A percentile compares a stretch with the other conserved stretches of the same genome.
Evolutionary conservation across 148 eudicot genomes (phyloP).

Genomic region (Rhododendron vialii): DNA sequence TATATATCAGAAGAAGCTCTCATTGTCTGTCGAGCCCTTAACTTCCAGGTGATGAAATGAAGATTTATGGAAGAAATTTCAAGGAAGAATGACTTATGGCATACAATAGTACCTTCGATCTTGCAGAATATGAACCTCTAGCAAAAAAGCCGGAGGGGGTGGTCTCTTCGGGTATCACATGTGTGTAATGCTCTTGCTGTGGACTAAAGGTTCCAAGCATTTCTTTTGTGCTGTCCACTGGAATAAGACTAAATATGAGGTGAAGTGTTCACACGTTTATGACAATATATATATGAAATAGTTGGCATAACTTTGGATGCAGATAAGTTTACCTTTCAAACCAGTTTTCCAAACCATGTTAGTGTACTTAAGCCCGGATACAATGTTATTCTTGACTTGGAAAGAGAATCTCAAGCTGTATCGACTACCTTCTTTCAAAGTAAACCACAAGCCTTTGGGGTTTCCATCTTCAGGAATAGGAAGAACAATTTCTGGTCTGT

Average conservation of each 20-base stretch:
- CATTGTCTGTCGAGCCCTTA: neutral
- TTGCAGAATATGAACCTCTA: constrained; percentile 60
- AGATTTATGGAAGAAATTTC: neutral
- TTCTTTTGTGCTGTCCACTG: constrained; percentile 58
- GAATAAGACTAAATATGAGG: neutral
- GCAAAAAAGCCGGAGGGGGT: constrained; percentile 65
- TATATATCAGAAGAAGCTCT: neutral
- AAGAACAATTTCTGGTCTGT: constrained; percentile 54
- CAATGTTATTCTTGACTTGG: constrained; percentile 58
- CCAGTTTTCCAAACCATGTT: constrained; percentile 73
- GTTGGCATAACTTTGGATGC: neutral
- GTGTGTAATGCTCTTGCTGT: constrained; percentile 54
- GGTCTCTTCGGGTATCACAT: constrained; percentile 62
- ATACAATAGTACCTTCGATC: constrained; percentile 37
- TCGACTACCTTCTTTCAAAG: constrained; percentile 62
- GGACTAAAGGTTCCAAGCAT: constrained; percentile 81
- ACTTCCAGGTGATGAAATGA: neutral
- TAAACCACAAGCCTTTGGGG: constrained; percentile 63
- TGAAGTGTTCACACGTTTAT: constrained; percentile 4
- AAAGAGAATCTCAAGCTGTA: constrained; percentile 62
- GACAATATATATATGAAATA: neutral
- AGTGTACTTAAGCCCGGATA: constrained; percentile 57
- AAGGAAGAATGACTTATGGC: neutral
- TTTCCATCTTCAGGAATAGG: constrained; percentile 62
- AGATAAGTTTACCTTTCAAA: constrained; percentile 42